These are phyloP conservation scores for Termitomyces sp. DNA, from an alignment of 768 basidiomycete genomes.

Conservation along the genomic window DNA sequence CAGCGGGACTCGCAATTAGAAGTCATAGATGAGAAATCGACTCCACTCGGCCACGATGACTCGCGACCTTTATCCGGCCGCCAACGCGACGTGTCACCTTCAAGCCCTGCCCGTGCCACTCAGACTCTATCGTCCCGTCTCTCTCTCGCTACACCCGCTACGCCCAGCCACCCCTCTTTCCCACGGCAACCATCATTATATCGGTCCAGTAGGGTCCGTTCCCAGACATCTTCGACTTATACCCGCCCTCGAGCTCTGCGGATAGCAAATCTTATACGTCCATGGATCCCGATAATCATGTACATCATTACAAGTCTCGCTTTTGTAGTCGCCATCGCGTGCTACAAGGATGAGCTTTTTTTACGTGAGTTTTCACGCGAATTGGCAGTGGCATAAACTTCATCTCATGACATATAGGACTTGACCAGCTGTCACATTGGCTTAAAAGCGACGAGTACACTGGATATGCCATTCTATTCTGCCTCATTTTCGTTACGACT, in stretches of 20 bases:
- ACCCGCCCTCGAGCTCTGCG: conserved; percentile 47
- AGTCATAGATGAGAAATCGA: conserved; percentile 24
- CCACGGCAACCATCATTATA: conserved; percentile 15
- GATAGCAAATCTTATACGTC: conserved; percentile 56
- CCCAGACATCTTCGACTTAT: conserved; percentile 26
- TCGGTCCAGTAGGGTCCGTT: conserved; percentile 14
- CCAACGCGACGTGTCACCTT: conserved; percentile 5
- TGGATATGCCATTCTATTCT: conserved; percentile 78
- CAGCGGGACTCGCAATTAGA: conserved; percentile 17
- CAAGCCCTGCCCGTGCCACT: conserved; percentile 4
- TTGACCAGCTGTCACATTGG: conserved; percentile 80
- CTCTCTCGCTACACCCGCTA: conserved; percentile 7
- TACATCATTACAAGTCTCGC: conserved; percentile 77
- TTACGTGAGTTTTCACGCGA: conserved; percentile 48
- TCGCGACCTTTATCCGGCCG: conserved; percentile 7
- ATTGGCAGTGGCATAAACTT: background rate
- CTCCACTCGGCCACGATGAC: conserved; percentile 15
- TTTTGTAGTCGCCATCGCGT: conserved; percentile 77
- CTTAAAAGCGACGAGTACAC: conserved; percentile 66
- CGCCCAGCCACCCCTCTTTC: conserved; percentile 14
- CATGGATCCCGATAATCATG: conserved; percentile 75
- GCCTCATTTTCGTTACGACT: conserved; percentile 81
- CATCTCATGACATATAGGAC: conserved; percentile 39
- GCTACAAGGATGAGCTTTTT: conserved; percentile 83
- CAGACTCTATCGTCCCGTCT: conserved; percentile 5